Conservation (phyloP, 805 yeast genomes). For the Nakazawaea molendinolei region DNA sequence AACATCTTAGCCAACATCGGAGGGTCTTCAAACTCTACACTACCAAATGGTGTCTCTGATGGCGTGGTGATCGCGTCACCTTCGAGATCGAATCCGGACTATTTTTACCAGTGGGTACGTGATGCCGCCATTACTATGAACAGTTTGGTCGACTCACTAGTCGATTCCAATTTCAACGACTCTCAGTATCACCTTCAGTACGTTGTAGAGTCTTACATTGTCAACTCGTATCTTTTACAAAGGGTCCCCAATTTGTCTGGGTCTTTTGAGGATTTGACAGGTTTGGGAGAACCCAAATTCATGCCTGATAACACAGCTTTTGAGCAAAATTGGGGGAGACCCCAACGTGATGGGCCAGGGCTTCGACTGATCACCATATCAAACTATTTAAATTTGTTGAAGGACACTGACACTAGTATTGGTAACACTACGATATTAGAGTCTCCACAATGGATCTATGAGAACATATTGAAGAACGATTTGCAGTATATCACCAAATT, state of each 20-base stretch:
- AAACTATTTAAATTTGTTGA: slow-evolving; percentile 43
- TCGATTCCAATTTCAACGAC: slow-evolving; percentile 30
- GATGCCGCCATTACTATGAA: slow-evolving; percentile 80
- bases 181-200: slow-evolving; percentile 14
- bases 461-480: slow-evolving; percentile 51
- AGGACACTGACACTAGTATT: slow-evolving; percentile 22
- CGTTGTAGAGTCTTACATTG: slow-evolving; percentile 53
- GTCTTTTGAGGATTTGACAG: slow-evolving; percentile 38
- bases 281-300: slow-evolving; percentile 90
- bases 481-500: slow-evolving; percentile 50
- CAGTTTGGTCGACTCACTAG: slow-evolving; percentile 51
- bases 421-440: slow-evolving; percentile 23
- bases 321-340: slow-evolving; percentile 79
- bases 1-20: slow-evolving; percentile 51
- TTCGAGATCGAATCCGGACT: slow-evolving; percentile 63
- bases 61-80: slow-evolving; percentile 89
- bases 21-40: slow-evolving; percentile 29
- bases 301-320: slow-evolving; percentile 59
- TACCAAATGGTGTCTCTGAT: slow-evolving; percentile 31
- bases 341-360: slow-evolving; percentile 94
- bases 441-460: slow-evolving; percentile 15
- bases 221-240: slow-evolving; percentile 54
- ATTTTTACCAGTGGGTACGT: slow-evolving; percentile 86
- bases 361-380: slow-evolving; percentile 60
- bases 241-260: slow-evolving; percentile 68